Evolutionary conservation across 1,139 yeast species (phyloP), one percentile per base, ranked within the genome.

Genomic region (Petasospora rhodanensis): DNA sequence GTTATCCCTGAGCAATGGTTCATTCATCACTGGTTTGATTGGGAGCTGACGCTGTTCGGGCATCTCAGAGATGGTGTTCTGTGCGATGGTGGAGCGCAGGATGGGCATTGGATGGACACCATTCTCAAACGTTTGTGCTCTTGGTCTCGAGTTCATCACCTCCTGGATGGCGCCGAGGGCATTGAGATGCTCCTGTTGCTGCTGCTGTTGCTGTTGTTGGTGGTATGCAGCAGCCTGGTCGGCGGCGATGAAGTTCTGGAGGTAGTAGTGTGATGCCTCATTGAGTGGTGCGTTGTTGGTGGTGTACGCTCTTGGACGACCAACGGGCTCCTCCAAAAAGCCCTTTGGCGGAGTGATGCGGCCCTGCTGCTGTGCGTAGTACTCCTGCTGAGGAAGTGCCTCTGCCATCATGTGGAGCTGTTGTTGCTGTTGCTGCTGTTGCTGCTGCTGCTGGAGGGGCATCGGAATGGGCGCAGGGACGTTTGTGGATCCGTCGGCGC

Each of bases 1-100:
- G 40, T 78, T 78, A 51, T 81, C 87, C 46, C 60, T 60, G 35
- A 66, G 63, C 32, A 61, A 41, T 4, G 71, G 73, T 35, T 49
- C 47, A 12, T 40, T 30, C 11, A 31, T 18, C 7, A 29, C 15
- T 10, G 28, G 28, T 21, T 24, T 30, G 14, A 21, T 11, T 14
- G 29, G 30, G 39, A 15, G 17, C 3, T 22, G 15, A 8, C 30
- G 26, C n/a, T 33, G 20, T 21, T 40, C 46, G 8, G 43, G 38
- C 22, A 27, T 24, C 29, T 38, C 46, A 43, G 24, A 34, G 40
- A 38, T 42, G 31, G 30, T 28, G 34, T 18, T 31, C 30, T 29
- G 47, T 31, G 47, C 45, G 19, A 26, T 21, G n/a, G 27, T 37
- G n/a, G n/a, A n/a, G 27, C 24, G 38, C 24, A 34, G 37, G 18